Evolutionary conservation across 139 green algal genomes (phyloP), one percentile per base, ranked within the genome.

Genomic region (Chloropicon primus): DNA sequence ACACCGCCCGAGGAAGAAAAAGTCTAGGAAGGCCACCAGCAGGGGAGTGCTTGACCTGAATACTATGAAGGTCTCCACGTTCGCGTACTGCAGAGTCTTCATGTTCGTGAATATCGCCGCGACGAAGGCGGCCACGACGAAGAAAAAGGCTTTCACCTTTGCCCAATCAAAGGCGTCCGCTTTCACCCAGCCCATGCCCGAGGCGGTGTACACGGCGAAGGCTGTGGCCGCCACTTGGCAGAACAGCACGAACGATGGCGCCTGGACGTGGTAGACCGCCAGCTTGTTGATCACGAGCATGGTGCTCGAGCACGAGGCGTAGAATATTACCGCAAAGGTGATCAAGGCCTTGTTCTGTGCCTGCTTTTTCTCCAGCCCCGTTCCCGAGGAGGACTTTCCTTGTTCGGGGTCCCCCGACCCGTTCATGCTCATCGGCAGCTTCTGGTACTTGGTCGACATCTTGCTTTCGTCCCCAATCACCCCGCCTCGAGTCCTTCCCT

Each of bases 41-140:
- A 89, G 74, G 2, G 87, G 87, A 0, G 83, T 90, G 54, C 71
- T 81, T 21, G 79, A 91, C 2, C 90, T 85, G 77, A 94, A 92
- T n/a, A 89, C 90, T 79, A 94, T 94, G 83, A 94, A 93, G 2
- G 89, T 93, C 75, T 95, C 88, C 2, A 95, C 90, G 41, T 92
- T 92, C 24, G 88, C 81, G 76, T 89, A 86, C 78, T 88, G 82
- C 53, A 86, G 77, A 1, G 77, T 81, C 41, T 85, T 90, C 24
- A 91, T 86, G 76, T 90, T 91, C 17, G 84, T 77, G 74, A 82
- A 91, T n/a, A 91, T 53, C 1, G 83, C 81, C 24, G 80, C 82
- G 3, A 88, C 72, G 62, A 91, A 91, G 22, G 81, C 81, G 2
- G 80, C 26, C 2, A 83, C 82, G 1, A 89, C 81, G 3, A 84